Conservation (phyloP, 2,329 filamentous ascomycete species). For the Fusarium pseudocircinatum region DNA sequence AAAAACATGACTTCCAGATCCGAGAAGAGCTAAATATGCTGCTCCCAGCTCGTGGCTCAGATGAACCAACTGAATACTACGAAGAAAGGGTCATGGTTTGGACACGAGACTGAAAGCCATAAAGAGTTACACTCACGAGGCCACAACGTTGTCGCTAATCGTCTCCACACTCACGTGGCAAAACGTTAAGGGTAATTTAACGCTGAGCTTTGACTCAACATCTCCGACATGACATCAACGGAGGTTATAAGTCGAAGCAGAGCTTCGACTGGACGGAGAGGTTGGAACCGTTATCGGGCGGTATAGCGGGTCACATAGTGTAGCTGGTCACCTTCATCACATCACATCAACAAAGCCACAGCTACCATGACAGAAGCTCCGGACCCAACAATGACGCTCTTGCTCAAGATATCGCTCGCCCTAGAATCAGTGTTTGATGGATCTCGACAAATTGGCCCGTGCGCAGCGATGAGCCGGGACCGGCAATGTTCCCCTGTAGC, state of each 20-base stretch:
- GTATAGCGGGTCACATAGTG: background rate
- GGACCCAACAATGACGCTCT: conserved; percentile 35
- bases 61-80: conserved; percentile 47
- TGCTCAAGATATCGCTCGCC: conserved; percentile 15
- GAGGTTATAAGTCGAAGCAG: conserved; percentile 23
- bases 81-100: conserved; percentile 49
- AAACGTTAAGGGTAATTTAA: background rate
- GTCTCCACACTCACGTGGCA: conserved; percentile 43
- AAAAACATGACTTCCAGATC: conserved; percentile 49
- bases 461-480: conserved; percentile 32
- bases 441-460: conserved; percentile 36
- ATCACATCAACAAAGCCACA: conserved; percentile 11
- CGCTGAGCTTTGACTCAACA: conserved; percentile 3
- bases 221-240: conserved; percentile 13
- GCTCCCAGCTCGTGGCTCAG: conserved; percentile 45
- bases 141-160: conserved; percentile 23
- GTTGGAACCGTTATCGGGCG: background rate
- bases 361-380: conserved; percentile 10
- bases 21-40: conserved; percentile 48
- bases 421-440: conserved; percentile 18
- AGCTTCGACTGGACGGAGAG: background rate
- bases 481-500: conserved; percentile 30
- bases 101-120: conserved; percentile 19
- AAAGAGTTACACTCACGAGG: background rate
- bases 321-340: background rate